Percentiles rank a stretch among this genome's conserved stretches.
Conservation (phyloP, 2,329 filamentous ascomycete genomes). For the Myriosclerotinia scirpicola region DNA sequence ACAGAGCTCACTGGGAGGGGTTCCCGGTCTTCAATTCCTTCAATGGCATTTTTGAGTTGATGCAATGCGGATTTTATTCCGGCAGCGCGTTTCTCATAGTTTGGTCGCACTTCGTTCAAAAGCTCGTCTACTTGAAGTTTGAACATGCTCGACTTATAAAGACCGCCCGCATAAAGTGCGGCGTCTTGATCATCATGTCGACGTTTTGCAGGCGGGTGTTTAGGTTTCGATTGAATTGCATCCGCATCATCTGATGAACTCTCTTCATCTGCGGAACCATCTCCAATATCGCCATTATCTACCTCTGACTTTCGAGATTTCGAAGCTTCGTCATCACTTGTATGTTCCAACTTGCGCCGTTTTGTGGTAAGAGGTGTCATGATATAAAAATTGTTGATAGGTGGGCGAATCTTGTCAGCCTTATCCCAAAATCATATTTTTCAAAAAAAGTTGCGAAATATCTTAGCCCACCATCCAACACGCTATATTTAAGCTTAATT, state of each 20-base stretch:
- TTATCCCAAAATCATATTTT: slow-evolving; percentile 23
- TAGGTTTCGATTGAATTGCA: slow-evolving; percentile 17
- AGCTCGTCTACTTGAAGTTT: slow-evolving; percentile 67
- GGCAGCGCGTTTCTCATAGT: slow-evolving; percentile 56
- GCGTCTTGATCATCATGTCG: slow-evolving; percentile 35
- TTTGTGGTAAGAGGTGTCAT: slow-evolving; percentile 38
- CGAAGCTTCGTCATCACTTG: slow-evolving; percentile 13
- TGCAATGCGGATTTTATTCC: slow-evolving; percentile 55
- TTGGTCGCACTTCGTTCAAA: slow-evolving; percentile 55
- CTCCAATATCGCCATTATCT: slow-evolving; percentile 18
- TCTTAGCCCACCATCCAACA: slow-evolving; percentile 3
- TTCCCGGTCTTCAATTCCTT: slow-evolving; percentile 52
- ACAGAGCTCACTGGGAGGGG: slow-evolving; percentile 45
- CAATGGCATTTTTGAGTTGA: slow-evolving; percentile 56
- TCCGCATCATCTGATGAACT: slow-evolving; percentile 31
- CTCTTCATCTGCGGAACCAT: slow-evolving; percentile 21
- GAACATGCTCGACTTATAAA: slow-evolving; percentile 67
- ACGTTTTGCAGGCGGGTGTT: slow-evolving; percentile 28
- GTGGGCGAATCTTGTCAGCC: neutral
- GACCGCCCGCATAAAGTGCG: slow-evolving; percentile 44
- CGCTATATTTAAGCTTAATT: slow-evolving; percentile 26
- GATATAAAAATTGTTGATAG: slow-evolving; percentile 1
- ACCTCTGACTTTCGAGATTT: slow-evolving; percentile 16
- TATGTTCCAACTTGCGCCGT: slow-evolving; percentile 41
- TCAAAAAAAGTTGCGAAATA: slow-evolving; percentile 17